Conservation (phyloP, 1,139 yeast species). For the Diutina mesorugosa region DNA sequence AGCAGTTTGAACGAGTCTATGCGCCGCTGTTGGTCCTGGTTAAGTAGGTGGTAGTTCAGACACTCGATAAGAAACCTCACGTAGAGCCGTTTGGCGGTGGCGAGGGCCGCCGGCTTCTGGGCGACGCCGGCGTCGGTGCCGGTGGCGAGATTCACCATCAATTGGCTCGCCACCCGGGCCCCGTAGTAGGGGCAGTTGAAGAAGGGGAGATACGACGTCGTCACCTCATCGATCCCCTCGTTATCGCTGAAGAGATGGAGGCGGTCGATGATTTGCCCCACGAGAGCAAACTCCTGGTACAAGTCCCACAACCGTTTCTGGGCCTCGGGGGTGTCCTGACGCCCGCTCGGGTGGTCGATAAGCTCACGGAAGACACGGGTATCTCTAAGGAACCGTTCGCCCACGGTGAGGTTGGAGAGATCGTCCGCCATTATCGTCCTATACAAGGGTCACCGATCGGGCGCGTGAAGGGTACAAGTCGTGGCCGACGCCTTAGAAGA, state of each 20-base stretch:
- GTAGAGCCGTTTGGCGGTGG: conserved; percentile 24
- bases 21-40: conserved; percentile 22
- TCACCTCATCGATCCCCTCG: conserved; percentile 45
- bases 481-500: neutral
- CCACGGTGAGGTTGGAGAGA: neutral
- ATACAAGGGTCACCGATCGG: too few relatives aligned
- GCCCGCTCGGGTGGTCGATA: neutral
- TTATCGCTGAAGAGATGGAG: conserved; percentile 39
- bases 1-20: conserved; percentile 27
- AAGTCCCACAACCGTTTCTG: neutral
- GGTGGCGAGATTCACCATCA: conserved; percentile 2
- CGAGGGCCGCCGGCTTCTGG: conserved; percentile 17
- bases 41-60: conserved; percentile 25
- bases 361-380: neutral
- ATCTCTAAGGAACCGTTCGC: neutral
- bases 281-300: neutral
- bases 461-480: neutral
- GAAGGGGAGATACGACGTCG: conserved; percentile 42
- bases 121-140: conserved; percentile 1
- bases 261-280: neutral
- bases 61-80: conserved; percentile 30
- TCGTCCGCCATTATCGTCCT: neutral
- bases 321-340: neutral
- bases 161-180: conserved; percentile 16
- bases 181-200: conserved; percentile 39